Evolutionary conservation across 352 stramenopile genomes (phyloP), one percentile per base, ranked within the genome.

Genomic region (Paralagenidium karlingii): DNA sequence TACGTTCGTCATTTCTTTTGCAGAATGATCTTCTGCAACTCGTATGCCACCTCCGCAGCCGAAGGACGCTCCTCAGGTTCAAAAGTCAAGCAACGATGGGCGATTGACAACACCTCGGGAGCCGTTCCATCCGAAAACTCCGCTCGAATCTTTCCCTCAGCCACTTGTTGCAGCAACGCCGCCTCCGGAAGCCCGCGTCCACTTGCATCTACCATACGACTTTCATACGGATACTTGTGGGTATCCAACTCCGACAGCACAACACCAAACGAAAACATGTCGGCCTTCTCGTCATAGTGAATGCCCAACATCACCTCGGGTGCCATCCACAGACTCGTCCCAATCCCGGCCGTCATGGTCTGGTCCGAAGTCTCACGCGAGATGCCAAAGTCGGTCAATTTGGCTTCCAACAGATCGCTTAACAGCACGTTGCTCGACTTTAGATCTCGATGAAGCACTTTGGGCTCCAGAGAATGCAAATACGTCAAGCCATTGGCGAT

Each of bases 251-350:
- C 36, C 25, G 66, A 77, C 8, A 86, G 53, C 39, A 84, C 44
- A 16, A 56, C 67, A 13, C 69, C 69, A 48, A 84, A 70, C 5
- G 48, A 62, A 65, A 67, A 85, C 58, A 66, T 71, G 45, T 85
- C 71, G 13, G 75, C 69, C 7, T 50, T 40, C 24, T 45, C 21
- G 20, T 53, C 51, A 45, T 85, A 79, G 12, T 45, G 46, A 24
- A 60, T 47, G 13, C 63, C 59, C 9, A 40, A 30, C 13, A 79
- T 41, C 10, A 49, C 43, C 34, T 49, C 43, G 24, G 43, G 43
- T 20, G 43, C 43, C 25, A 49, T 49, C 43, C 43, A 49, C 19
- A 39, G 28, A 10, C 30, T 22, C 7, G 43, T 49, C 16, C 43
- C 43, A 33, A 49, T 33, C 16, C 30, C 27, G 5, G 9, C 24